These are phyloP conservation scores for Tylopilus vinaceipallidus DNA, from an alignment of 768 basidiomycete genomes.

Conservation along the genomic window DNA sequence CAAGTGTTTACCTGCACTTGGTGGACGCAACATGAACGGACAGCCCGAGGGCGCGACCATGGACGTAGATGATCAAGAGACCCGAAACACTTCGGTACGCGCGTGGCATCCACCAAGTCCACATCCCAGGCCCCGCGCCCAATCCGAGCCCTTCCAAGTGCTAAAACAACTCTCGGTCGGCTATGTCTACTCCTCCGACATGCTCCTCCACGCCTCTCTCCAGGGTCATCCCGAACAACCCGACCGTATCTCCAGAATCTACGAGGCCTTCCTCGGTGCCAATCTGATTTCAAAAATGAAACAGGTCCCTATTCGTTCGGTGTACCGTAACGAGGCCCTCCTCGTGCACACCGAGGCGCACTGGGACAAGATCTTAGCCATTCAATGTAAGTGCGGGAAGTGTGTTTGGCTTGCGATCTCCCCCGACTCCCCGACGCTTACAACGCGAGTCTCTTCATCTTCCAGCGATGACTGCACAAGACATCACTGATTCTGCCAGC, in stretches of 20 bases:
- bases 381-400: constrained; percentile 61
- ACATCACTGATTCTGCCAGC: constrained; percentile 68
- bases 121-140: constrained; percentile 22
- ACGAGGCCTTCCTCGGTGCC: constrained; percentile 56
- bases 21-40: constrained; percentile 15
- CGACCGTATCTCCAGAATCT: constrained; percentile 75
- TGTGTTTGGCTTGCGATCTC: constrained; percentile 1
- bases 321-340: constrained; percentile 72
- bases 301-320: constrained; percentile 71
- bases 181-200: constrained; percentile 82
- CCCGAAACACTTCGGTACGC: background rate
- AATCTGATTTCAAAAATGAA: constrained; percentile 72
- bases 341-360: constrained; percentile 90
- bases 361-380: constrained; percentile 86
- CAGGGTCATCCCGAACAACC: constrained; percentile 75
- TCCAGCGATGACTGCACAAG: constrained; percentile 71
- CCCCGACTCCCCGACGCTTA: constrained; percentile 12
- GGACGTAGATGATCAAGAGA: constrained; percentile 28
- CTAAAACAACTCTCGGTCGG: constrained; percentile 50
- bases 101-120: constrained; percentile 20
- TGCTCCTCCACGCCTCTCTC: constrained; percentile 80
- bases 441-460: constrained; percentile 9
- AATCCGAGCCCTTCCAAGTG: constrained; percentile 31
- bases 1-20: constrained; percentile 5
- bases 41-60: constrained; percentile 23